Evolutionary conservation across 495 filamentous ascomycete species (phyloP).

Genomic region (Penicillium coprophilum): DNA sequence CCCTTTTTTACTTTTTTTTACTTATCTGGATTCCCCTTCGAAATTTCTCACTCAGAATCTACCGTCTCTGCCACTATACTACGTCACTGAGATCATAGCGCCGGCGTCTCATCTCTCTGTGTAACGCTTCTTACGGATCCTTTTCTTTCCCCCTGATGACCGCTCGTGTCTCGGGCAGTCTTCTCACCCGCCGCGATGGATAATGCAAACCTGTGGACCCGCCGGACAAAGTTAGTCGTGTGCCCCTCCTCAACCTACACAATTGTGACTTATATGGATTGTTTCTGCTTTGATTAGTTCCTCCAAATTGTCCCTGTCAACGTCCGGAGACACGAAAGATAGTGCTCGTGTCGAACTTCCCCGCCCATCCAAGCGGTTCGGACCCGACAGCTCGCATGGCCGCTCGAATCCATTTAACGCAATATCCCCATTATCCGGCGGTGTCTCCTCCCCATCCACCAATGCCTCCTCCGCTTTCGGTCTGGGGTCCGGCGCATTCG

Average conservation of each 20-base stretch:
- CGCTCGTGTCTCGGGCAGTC: conserved; percentile 44
- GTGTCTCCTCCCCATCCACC: conserved; percentile 80
- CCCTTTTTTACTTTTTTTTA: conserved; percentile 7
- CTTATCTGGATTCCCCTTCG: background rate
- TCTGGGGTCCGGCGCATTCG: conserved; percentile 91
- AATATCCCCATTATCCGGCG: conserved; percentile 66
- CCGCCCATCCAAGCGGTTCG: conserved; percentile 72
- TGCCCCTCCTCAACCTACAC: conserved; percentile 8
- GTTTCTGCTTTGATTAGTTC: conserved; percentile 48
- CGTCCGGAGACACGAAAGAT: conserved; percentile 62
- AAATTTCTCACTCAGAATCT: conserved; percentile 6
- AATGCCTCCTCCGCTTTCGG: conserved; percentile 92
- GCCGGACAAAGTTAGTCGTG: conserved; percentile 77
- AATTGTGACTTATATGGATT: conserved; percentile 13
- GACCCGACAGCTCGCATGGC: conserved; percentile 74
- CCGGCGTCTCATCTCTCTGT: conserved; percentile 17
- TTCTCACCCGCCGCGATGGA: conserved; percentile 54
- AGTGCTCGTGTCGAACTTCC: conserved; percentile 61
- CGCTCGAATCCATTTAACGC: conserved; percentile 85
- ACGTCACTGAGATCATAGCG: conserved; percentile 12
- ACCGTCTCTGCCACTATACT: conserved; percentile 6
- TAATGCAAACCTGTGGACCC: conserved; percentile 80
- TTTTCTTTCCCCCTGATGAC: conserved; percentile 38
- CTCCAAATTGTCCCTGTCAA: conserved; percentile 88
- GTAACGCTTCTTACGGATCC: conserved; percentile 23